Evolutionary conservation across 164 flowering plant species (phyloP).

Genomic region (Chimonanthus salicifolius): DNA sequence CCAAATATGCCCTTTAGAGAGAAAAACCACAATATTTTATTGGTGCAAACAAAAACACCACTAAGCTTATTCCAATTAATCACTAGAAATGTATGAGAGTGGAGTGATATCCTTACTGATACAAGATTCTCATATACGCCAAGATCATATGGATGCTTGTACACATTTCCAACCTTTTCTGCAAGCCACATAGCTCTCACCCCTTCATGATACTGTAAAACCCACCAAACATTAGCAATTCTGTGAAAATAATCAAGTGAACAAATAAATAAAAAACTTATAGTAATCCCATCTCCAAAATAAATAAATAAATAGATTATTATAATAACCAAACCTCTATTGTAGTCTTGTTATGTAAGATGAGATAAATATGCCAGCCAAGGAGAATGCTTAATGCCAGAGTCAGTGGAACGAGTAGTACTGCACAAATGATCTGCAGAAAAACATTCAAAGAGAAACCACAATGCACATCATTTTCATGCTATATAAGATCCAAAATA

Average conservation of each 20-base stretch:
- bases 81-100: not conserved
- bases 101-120: conserved; percentile 35
- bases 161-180: conserved; percentile 74
- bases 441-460: not conserved
- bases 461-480: too few relatives aligned
- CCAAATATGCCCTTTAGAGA: too few relatives aligned
- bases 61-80: not conserved
- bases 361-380: conserved; percentile 84
- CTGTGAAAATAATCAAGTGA: too few relatives aligned
- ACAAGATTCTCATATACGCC: conserved; percentile 77
- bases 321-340: conserved; percentile 59
- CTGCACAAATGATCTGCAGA: conserved; percentile 64
- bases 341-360: conserved; percentile 78
- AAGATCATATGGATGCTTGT: conserved; percentile 77
- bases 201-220: conserved; percentile 85
- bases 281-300: not conserved
- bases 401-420: conserved; percentile 56
- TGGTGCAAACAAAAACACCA: not conserved
- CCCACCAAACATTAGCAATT: not conserved
- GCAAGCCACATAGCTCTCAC: conserved; percentile 98
- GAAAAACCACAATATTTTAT: too few relatives aligned
- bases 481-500: too few relatives aligned
- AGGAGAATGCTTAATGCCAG: conserved; percentile 62
- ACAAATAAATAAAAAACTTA: not conserved
- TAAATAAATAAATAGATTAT: not conserved